Evolutionary conservation across 139 green algal genomes (phyloP), one percentile per base, ranked within the genome.

Genomic region (Mesotaenium endlicherianum): DNA sequence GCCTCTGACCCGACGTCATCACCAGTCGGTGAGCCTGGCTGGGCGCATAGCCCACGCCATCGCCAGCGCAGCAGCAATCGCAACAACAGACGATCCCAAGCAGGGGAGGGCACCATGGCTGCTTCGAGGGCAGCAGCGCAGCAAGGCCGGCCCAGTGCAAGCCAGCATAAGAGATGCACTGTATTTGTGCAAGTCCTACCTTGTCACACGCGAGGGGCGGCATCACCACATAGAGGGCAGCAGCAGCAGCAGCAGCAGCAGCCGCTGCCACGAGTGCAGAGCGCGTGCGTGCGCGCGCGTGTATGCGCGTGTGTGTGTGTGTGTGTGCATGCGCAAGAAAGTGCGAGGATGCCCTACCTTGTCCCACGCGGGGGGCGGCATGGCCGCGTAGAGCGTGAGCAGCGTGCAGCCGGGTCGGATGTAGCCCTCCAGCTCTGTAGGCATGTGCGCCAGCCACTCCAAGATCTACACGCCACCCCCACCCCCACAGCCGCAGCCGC

Each of bases 401-500:
- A 60, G 43, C 36, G 41, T 57, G 77, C 77, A 84, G 31, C 77
- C 77, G 11, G 77, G 77, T 31, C 77, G 77, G 39, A 84, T 79
- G 49, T 84, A 84, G 36, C 59, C 41, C 49, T 84, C 77, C 45
- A 84, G 5, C 31, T 79, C 77, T 17, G 58, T 58, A n/a, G 77
- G 77, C 36, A 55, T 79, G 8, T 39, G 8, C 45, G 58, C 36
- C 40, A 84, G 77, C 77, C 77, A 84, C 11, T 84, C 77, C 59
- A 84, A 11, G 4, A 84, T 80, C 77, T 84, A 11, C 75, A 43
- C n/a, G n/a, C n/a, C n/a, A n/a, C n/a, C n/a, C n/a, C n/a, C n/a
- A n/a, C n/a, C n/a, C n/a, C n/a, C n/a, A n/a, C n/a, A n/a, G n/a
- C n/a, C n/a, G n/a, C n/a, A n/a, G n/a, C n/a, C n/a, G n/a, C n/a